phyloP scores from a whole-genome alignment of 768 basidiomycete species.

The Auriscalpium vulgare region DNA sequence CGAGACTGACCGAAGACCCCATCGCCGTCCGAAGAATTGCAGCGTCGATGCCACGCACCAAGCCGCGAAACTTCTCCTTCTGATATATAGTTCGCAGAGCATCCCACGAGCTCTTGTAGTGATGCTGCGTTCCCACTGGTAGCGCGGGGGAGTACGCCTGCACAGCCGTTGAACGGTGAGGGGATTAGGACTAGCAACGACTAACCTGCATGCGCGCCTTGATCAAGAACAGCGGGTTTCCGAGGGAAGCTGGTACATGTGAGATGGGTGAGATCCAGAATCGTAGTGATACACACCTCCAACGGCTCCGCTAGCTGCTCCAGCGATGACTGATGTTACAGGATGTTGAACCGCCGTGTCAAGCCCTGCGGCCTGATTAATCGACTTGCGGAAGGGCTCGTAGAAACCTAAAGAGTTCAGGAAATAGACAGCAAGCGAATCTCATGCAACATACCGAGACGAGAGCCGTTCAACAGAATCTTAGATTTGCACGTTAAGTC shows the following conservation, averaged over 20 bases:
- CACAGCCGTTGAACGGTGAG: neutral
- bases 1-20: slow-evolving; percentile 67
- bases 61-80: slow-evolving; percentile 70
- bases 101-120: slow-evolving; percentile 80
- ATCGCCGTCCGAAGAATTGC: slow-evolving; percentile 90
- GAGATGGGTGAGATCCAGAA: neutral
- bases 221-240: slow-evolving; percentile 89
- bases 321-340: slow-evolving; percentile 74
- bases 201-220: slow-evolving; percentile 95
- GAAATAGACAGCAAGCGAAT: neutral
- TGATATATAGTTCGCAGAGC: slow-evolving; percentile 75
- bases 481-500: slow-evolving; percentile 24
- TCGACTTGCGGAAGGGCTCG: slow-evolving; percentile 72
- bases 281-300: slow-evolving; percentile 50
- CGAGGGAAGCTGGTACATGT: slow-evolving; percentile 48
- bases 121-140: slow-evolving; percentile 90
- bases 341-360: slow-evolving; percentile 58
- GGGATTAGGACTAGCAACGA: neutral
- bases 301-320: slow-evolving; percentile 83
- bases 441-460: slow-evolving; percentile 49
- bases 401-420: slow-evolving; percentile 68
- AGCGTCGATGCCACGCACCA: slow-evolving; percentile 87
- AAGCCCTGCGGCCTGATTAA: slow-evolving; percentile 66
- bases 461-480: slow-evolving; percentile 88
- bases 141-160: slow-evolving; percentile 92